phyloP scores from a whole-genome alignment of 768 basidiomycete species.

The Lactarius deliciosus region DNA sequence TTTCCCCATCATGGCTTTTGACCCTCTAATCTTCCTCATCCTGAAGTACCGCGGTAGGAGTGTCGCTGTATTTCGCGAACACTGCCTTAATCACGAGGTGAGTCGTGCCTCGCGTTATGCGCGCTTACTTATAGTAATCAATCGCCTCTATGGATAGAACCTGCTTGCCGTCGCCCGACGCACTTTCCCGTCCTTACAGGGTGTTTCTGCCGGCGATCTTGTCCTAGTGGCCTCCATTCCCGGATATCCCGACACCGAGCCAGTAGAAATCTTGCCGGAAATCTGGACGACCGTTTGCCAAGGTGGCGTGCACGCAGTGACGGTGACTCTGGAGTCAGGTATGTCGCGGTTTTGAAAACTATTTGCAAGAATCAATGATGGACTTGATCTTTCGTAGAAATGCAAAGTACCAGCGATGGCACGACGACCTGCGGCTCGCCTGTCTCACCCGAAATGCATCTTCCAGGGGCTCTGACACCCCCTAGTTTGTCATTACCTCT shows the following conservation, averaged over 20 bases:
- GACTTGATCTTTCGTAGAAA: not conserved
- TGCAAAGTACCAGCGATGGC: not conserved
- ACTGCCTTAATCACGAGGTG: not conserved
- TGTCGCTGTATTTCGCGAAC: not conserved
- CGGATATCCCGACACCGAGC: not conserved
- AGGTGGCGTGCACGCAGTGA: not conserved
- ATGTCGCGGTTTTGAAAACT: not conserved
- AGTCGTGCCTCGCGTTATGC: not conserved
- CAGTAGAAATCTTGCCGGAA: slow-evolving; percentile 5
- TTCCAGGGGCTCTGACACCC: not conserved
- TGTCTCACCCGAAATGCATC: not conserved
- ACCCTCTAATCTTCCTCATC: not conserved
- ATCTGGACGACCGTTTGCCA: slow-evolving; percentile 2
- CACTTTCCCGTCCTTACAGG: slow-evolving; percentile 6
- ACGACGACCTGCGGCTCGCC: not conserved
- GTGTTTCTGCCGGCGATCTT: not conserved
- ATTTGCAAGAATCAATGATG: not conserved
- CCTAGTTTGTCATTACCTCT: not conserved
- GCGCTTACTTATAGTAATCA: not conserved
- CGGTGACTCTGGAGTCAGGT: slow-evolving; percentile 13
- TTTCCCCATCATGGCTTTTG: slow-evolving; percentile 1
- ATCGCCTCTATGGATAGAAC: not conserved
- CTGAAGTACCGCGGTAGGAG: slow-evolving; percentile 4
- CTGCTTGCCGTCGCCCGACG: slow-evolving; percentile 1
- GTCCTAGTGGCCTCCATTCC: slow-evolving; percentile 5